These are phyloP conservation scores for Hordeum marinum DNA, from an alignment of 176 grass and related monocot genomes.

Conservation along the genomic window DNA sequence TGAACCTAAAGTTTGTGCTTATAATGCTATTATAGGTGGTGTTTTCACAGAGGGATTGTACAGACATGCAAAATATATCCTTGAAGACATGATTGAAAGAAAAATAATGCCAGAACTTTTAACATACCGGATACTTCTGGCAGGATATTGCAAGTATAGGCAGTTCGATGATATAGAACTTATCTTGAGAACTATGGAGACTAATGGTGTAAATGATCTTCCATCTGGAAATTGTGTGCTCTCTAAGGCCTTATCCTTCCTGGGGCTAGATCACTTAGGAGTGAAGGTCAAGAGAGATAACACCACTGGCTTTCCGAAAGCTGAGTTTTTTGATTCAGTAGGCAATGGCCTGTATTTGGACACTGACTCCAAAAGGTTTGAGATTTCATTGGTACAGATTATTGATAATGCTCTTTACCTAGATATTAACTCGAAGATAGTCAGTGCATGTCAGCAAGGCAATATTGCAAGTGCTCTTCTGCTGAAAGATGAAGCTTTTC, in stretches of 20 bases:
- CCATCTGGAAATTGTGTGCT: conserved; percentile 56
- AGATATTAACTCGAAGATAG: conserved; percentile 46
- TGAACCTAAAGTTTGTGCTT: conserved; percentile 52
- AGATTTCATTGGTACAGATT: conserved; percentile 57
- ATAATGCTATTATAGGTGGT: conserved; percentile 80
- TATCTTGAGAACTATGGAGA: conserved; percentile 51
- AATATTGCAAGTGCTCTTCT: conserved; percentile 50
- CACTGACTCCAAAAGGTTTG: conserved; percentile 64
- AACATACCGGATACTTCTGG: conserved; percentile 78
- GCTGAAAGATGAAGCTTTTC: conserved; percentile 58
- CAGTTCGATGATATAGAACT: conserved; percentile 81
- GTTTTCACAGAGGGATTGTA: conserved; percentile 74
- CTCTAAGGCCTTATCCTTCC: conserved; percentile 66
- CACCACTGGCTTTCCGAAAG: conserved; percentile 49
- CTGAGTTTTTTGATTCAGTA: conserved; percentile 93
- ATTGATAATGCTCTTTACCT: conserved; percentile 50
- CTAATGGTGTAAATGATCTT: conserved; percentile 39
- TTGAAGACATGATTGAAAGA: conserved; percentile 84
- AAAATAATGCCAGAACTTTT: conserved; percentile 44
- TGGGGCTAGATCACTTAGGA: conserved; percentile 63
- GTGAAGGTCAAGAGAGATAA: conserved; percentile 97
- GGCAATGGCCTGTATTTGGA: conserved; percentile 90
- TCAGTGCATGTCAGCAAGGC: conserved; percentile 52
- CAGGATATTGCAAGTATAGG: conserved; percentile 84
- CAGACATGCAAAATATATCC: conserved; percentile 75